phyloP scores from a whole-genome alignment of 139 green algal species.

The Desmodesmus armatus region DNA sequence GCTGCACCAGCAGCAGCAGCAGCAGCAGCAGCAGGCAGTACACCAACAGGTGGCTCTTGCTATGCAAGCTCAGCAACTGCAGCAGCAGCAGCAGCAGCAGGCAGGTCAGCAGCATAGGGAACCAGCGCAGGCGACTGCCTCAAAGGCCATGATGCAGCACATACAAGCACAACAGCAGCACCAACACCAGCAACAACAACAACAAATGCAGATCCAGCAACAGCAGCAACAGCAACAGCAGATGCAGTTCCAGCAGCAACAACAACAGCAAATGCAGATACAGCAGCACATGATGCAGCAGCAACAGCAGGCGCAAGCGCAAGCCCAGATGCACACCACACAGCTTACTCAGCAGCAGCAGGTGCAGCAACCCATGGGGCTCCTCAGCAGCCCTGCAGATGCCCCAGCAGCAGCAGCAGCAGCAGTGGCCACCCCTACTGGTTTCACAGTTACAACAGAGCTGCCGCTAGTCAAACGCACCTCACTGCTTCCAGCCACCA shows the following conservation, averaged over 20 bases:
- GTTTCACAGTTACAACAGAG: too few relatives aligned
- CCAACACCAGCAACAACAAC: too few relatives aligned
- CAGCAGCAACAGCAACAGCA: not conserved
- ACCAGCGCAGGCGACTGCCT: too few relatives aligned
- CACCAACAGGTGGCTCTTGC: not conserved
- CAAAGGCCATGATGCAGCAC: too few relatives aligned
- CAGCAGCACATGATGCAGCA: too few relatives aligned
- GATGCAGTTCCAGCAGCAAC: not conserved
- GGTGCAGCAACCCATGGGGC: not conserved
- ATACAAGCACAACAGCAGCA: too few relatives aligned
- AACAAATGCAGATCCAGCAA: too few relatives aligned
- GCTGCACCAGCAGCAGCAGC: not conserved
- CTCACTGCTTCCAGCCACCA: not conserved
- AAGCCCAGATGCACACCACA: not conserved
- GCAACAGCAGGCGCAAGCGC: not conserved
- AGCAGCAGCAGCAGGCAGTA: constrained; percentile 6
- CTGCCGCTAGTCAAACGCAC: too few relatives aligned
- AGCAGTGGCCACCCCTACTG: too few relatives aligned
- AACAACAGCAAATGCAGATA: too few relatives aligned
- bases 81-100: not conserved
- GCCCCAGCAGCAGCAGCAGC: not conserved
- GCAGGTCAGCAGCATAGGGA: too few relatives aligned
- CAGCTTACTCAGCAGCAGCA: not conserved
- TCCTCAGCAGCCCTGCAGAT: not conserved
- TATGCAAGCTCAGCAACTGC: not conserved